Conservation (phyloP, 352 stramenopile genomes). For the Phytophthora brassicae region DNA sequence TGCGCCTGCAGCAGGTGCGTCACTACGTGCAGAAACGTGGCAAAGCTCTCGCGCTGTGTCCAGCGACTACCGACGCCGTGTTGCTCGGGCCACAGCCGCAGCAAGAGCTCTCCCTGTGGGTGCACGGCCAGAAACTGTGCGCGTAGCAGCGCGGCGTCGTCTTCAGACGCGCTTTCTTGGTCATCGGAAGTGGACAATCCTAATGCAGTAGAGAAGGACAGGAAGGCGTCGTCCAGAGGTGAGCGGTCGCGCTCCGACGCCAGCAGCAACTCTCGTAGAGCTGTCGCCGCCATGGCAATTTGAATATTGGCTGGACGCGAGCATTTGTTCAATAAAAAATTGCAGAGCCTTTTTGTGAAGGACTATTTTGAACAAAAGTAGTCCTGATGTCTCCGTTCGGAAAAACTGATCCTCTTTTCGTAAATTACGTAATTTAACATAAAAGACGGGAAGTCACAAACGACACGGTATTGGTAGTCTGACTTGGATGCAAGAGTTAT, state of each 20-base stretch:
- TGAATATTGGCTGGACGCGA: constrained; percentile 3
- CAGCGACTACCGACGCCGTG: constrained; percentile 52
- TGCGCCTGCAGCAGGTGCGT: constrained; percentile 46
- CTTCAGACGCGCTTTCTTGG: background rate
- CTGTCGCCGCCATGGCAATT: constrained; percentile 11
- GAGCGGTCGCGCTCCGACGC: constrained; percentile 55
- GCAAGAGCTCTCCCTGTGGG: constrained; percentile 53
- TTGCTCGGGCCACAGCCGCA: constrained; percentile 69
- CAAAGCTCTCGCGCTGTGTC: constrained; percentile 70
- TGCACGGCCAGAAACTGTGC: constrained; percentile 56
- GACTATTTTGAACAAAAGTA: too few relatives aligned
- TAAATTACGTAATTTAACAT: too few relatives aligned
- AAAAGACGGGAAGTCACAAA: too few relatives aligned
- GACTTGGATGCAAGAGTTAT: too few relatives aligned
- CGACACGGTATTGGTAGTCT: too few relatives aligned
- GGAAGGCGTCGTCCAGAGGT: constrained; percentile 57
- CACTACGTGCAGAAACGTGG: constrained; percentile 62
- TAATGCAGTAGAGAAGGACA: constrained; percentile 38
- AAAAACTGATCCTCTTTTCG: too few relatives aligned
- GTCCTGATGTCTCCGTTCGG: too few relatives aligned
- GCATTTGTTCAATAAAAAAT: too few relatives aligned
- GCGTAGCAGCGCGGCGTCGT: constrained; percentile 15
- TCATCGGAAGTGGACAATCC: background rate
- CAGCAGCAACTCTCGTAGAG: constrained; percentile 72
- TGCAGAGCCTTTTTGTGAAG: too few relatives aligned